Base-by-base conservation (phyloP, 805 yeast species). In the Wickerhamiella dianesei region DNA sequence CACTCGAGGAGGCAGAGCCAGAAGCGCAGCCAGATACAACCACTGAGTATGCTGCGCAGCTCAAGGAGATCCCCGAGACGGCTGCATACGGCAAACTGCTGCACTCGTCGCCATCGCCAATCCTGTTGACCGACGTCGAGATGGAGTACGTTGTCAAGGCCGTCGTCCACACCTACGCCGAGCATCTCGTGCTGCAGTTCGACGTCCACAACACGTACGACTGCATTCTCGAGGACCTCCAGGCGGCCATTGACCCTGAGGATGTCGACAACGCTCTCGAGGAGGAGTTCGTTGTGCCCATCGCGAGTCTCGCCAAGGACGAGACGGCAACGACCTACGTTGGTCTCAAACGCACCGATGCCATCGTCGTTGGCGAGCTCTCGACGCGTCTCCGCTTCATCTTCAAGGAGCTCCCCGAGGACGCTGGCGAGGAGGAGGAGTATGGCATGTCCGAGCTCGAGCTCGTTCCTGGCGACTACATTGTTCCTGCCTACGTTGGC, bases 391-490 rank as follows among this genome's bases (percentile, higher is more conserved):
- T 89, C 50, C 72, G 79, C 19, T 89, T 81, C 69, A 76, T 80
- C 17, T 73, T 86, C 43, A 82, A 79, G 64, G 97, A 89, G 62
- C 80, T 75, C 41, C 77, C 74, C 43, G 80, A 70, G 46, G 84
- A 78, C 41, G 94, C 82, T 53, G 96, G 96, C 16, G 84, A 80
- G 73, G 82, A 82, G 54, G 97, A 92, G 64, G 95, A 88, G 65
- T 92, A 89, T 65, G 92, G 81, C 62, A 76, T 92, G 54, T 96
- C 86, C 64, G 82, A 80, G 48, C 70, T 87, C 58, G 77, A 75
- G 48, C 62, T 89, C 47, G 66, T 66, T 5, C 78, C 92, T 8
- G 95, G 95, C 35, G 96, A 87, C 62, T 89, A 79, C 65, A 71
- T 86, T 48, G 65, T 69, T 46, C 94, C 95, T 45, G 71, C 86